These are phyloP conservation scores for Lichtheimia hyalospora DNA, from an alignment of 371 early-diverging fungal genomes.

Conservation along the genomic window DNA sequence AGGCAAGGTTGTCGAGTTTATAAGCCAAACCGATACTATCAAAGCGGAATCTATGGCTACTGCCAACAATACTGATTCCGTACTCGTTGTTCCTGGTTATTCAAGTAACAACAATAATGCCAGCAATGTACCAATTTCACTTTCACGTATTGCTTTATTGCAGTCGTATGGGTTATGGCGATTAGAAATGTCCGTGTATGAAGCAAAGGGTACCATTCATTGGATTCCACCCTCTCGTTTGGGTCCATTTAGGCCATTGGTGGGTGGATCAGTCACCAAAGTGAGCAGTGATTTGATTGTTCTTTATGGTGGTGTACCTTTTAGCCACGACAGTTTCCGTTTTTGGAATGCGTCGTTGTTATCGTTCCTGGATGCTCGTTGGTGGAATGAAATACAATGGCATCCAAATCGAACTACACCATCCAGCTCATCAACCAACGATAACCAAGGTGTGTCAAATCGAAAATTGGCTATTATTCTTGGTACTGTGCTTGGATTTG, in stretches of 20 bases:
- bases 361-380: slow-evolving; percentile 6
- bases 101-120: neutral
- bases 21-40: slow-evolving; percentile 3
- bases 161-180: slow-evolving; percentile 1
- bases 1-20: slow-evolving; percentile 7
- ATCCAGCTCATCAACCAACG: neutral
- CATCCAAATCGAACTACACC: neutral
- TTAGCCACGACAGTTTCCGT: slow-evolving; percentile 11
- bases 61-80: neutral
- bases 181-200: slow-evolving; percentile 4
- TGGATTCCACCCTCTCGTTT: slow-evolving; percentile 2
- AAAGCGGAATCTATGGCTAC: neutral
- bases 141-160: neutral
- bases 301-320: slow-evolving; percentile 15
- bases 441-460: neutral
- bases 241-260: slow-evolving; percentile 7
- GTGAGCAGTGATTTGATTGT: slow-evolving; percentile 10
- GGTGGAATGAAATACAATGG: slow-evolving; percentile 9
- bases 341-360: slow-evolving; percentile 9
- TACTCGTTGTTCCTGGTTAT: slow-evolving; percentile 2
- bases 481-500: slow-evolving; percentile 9
- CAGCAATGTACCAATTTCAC: neutral
- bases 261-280: slow-evolving; percentile 11
- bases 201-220: neutral
- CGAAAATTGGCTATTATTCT: slow-evolving; percentile 7